A percentile compares a stretch with the other conserved stretches of the same genome.
Evolutionary conservation across 306 rosid species (phyloP).

Genomic region (Ammopiptanthus mongolicus): DNA sequence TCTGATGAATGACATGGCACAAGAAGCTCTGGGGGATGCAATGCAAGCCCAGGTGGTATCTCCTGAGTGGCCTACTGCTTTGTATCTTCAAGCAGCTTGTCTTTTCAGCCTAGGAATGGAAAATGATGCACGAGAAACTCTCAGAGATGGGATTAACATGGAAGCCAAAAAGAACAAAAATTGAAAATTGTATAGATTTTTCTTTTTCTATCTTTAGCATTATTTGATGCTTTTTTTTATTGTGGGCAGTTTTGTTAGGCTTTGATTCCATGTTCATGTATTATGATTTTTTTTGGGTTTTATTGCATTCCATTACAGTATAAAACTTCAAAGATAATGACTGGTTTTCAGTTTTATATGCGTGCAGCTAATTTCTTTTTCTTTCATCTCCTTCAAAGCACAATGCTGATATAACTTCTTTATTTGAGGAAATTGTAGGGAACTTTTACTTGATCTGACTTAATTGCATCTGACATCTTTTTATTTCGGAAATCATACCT

Average conservation of each 20-base stretch:
- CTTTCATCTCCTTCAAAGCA: not conserved
- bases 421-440: no score
- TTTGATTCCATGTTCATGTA: constrained; percentile 3
- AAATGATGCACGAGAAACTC: constrained; percentile 89
- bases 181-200: constrained; percentile 40
- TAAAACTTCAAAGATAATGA: not conserved
- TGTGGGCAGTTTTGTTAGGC: constrained; percentile 17
- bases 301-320: not conserved
- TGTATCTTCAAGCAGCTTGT: constrained; percentile 90
- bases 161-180: constrained; percentile 70
- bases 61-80: constrained; percentile 91
- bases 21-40: constrained; percentile 87
- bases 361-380: not conserved
- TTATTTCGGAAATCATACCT: no score
- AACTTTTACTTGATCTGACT: no score
- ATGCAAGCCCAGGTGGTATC: constrained; percentile 94
- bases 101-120: constrained; percentile 87
- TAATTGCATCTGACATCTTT: no score
- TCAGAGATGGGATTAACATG: constrained; percentile 77
- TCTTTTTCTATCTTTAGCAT: not conserved
- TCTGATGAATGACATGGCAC: constrained; percentile 71
- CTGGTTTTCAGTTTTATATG: constrained; percentile 8
- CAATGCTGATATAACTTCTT: not conserved
- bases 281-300: not conserved
- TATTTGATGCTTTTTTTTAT: constrained; percentile 19